These are phyloP conservation scores for Batrachochytrium dendrobatidis DNA, from an alignment of 371 early-diverging fungal species.

Conservation along the genomic window DNA sequence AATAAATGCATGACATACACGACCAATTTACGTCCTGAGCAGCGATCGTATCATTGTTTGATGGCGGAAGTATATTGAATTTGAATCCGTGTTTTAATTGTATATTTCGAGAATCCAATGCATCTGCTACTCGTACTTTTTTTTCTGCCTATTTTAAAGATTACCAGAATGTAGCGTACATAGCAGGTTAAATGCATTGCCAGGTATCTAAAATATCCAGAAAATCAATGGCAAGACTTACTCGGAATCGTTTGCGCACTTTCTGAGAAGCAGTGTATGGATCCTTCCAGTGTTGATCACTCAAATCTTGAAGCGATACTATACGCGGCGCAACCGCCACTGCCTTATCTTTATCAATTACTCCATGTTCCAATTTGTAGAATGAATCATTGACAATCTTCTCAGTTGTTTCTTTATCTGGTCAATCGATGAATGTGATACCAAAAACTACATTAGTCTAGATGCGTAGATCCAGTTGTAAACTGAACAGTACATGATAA, in stretches of 20 bases:
- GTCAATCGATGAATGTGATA: too few species aligned
- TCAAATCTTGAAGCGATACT: constrained; percentile 49
- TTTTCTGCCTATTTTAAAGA: constrained; percentile 41
- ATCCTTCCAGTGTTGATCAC: constrained; percentile 65
- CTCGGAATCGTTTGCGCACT: constrained; percentile 65
- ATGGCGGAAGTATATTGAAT: constrained; percentile 49
- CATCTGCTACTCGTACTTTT: constrained; percentile 38
- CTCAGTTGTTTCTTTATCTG: constrained; percentile 53
- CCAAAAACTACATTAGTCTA: too few species aligned
- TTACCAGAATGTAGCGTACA: neutral
- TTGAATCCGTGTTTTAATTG: constrained; percentile 51
- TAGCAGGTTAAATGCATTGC: neutral
- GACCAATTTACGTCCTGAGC: constrained; percentile 19
- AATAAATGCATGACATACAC: neutral
- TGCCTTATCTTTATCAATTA: constrained; percentile 47
- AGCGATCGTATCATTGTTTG: constrained; percentile 18
- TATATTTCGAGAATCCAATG: constrained; percentile 44
- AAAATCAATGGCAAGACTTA: constrained; percentile 18
- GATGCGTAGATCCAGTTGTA: too few species aligned
- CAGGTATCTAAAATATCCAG: neutral
- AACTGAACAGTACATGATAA: too few species aligned
- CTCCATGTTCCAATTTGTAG: constrained; percentile 58
- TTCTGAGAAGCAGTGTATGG: constrained; percentile 64
- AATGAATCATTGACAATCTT: constrained; percentile 56
- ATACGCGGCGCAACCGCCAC: constrained; percentile 45